Conservation (phyloP, 192 early-diverging fungal genomes). For the Coemansia sp. region DNA sequence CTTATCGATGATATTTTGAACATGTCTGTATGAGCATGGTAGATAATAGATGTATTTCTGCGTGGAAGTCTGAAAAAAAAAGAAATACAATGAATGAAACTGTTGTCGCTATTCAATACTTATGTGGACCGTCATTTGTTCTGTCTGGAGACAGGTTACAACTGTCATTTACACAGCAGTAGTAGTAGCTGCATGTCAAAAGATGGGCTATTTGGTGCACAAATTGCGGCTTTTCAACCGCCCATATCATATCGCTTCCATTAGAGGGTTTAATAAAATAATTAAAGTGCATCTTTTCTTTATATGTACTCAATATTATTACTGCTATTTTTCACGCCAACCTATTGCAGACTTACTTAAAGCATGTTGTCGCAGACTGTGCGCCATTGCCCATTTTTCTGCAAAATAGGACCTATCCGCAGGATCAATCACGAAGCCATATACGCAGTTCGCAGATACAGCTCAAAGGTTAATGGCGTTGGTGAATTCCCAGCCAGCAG, state of each 20-base stretch:
- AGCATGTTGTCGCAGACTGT: background rate
- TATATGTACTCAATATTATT: background rate
- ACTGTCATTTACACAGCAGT: no score
- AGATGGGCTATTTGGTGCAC: no score
- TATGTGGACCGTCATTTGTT: no score
- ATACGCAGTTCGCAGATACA: conserved; percentile 2
- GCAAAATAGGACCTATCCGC: background rate
- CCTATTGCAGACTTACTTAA: background rate
- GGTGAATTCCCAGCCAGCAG: conserved; percentile 7
- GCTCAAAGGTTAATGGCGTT: conserved; percentile 11
- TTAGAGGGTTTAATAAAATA: background rate
- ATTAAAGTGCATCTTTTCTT: background rate
- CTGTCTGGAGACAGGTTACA: no score
- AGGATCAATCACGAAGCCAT: background rate
- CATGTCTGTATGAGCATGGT: conserved; percentile 8
- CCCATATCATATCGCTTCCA: background rate
- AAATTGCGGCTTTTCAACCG: no score
- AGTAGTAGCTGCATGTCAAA: no score
- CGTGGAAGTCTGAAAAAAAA: no score
- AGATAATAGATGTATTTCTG: background rate
- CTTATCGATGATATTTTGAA: conserved; percentile 37
- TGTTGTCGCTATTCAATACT: no score
- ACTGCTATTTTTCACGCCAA: background rate
- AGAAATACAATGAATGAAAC: no score
- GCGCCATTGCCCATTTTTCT: background rate